These are phyloP conservation scores for Epichloe gansuensis DNA, from an alignment of 2,329 filamentous ascomycete genomes.

Conservation along the genomic window DNA sequence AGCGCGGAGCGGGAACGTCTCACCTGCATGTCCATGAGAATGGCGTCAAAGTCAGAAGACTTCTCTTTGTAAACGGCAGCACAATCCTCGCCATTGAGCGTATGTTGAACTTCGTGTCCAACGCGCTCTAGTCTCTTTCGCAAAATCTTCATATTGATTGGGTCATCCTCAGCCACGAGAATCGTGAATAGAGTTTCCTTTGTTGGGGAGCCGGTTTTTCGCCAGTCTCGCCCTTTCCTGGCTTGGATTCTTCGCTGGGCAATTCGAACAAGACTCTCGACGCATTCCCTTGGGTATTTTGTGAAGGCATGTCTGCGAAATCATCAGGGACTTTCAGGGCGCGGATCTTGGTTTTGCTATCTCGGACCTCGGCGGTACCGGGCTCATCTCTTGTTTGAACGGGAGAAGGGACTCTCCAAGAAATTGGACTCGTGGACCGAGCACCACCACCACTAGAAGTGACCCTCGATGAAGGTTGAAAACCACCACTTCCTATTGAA, in stretches of 20 bases:
- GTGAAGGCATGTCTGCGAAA: conserved; percentile 21
- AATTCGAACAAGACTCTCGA: conserved; percentile 30
- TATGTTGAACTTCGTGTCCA: conserved; percentile 59
- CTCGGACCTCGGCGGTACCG: conserved; percentile 28
- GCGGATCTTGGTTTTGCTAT: conserved; percentile 32
- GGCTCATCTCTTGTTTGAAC: conserved; percentile 11
- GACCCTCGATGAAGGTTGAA: conserved; percentile 1
- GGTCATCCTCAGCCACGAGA: conserved; percentile 78
- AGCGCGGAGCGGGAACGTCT: conserved; percentile 17
- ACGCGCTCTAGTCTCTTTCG: conserved; percentile 67
- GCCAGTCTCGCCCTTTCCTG: conserved; percentile 5
- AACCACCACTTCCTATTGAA: conserved; percentile 9
- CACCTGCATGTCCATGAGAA: conserved; percentile 91
- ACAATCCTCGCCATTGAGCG: conserved; percentile 78
- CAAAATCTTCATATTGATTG: conserved; percentile 73
- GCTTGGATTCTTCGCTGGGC: conserved; percentile 8
- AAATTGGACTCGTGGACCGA: conserved; percentile 9
- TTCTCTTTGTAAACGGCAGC: conserved; percentile 56
- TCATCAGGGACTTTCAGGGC: conserved; percentile 39
- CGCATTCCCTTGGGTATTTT: conserved; percentile 17
- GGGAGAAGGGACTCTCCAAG: not conserved
- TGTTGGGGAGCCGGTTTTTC: conserved; percentile 13
- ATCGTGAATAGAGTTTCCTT: conserved; percentile 38
- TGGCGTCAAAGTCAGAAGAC: conserved; percentile 54
- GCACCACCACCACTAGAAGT: conserved; percentile 5